A percentile compares a stretch with the other conserved stretches of the same genome.
These are phyloP conservation scores for Ulvella scutata DNA, from an alignment of 139 green algal species.

Conservation along the genomic window DNA sequence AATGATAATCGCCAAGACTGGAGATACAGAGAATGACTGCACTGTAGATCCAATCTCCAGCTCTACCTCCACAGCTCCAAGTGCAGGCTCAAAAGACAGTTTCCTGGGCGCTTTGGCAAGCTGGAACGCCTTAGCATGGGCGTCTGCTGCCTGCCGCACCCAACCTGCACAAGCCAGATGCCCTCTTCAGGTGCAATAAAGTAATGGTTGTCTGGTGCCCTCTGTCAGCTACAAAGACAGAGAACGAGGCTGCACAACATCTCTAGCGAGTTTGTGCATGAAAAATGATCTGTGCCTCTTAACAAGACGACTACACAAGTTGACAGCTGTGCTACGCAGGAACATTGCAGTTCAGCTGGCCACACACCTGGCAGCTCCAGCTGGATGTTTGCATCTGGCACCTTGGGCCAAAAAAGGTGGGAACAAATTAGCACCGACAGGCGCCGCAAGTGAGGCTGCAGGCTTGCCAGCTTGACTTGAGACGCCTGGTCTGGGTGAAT, in stretches of 20 bases:
- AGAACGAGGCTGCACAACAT: too few relatives aligned
- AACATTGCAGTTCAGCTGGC: too few relatives aligned
- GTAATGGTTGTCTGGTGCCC: background rate
- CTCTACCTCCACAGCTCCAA: conserved; percentile 62
- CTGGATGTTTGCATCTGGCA: conserved; percentile 15
- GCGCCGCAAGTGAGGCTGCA: conserved; percentile 4
- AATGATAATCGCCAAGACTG: conserved; percentile 63
- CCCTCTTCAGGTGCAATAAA: background rate
- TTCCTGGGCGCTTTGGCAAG: conserved; percentile 73
- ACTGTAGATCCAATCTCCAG: conserved; percentile 18
- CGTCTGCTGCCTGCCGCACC: background rate
- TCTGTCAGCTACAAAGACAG: too few relatives aligned
- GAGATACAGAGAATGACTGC: conserved; percentile 34
- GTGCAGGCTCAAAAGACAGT: conserved; percentile 56
- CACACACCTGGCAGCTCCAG: conserved; percentile 17
- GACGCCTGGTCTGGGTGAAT: background rate
- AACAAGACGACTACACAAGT: too few relatives aligned
- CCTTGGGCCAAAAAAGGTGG: conserved; percentile 77
- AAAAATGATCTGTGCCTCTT: too few relatives aligned
- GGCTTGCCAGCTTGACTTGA: background rate
- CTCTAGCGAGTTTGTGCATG: too few relatives aligned
- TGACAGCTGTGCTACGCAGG: too few relatives aligned
- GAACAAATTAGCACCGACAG: conserved; percentile 58
- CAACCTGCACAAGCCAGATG: background rate
- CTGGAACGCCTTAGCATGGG: conserved; percentile 39